Conservation (phyloP, 2,329 filamentous ascomycete species). For the Basipetospora sp. region DNA sequence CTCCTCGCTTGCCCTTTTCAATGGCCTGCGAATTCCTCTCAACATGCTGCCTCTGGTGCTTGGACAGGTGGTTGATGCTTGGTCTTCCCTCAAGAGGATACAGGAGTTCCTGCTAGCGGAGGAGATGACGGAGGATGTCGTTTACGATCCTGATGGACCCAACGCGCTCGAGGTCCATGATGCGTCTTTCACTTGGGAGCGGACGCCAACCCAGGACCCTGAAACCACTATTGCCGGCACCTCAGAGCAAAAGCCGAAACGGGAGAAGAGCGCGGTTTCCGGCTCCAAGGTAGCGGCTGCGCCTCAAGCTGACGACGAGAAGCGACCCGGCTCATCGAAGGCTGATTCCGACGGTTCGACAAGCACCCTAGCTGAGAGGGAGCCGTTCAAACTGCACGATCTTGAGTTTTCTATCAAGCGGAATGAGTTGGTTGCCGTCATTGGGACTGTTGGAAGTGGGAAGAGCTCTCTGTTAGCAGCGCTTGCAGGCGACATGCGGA, state of each 20-base stretch:
- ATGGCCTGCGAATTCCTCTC: constrained; percentile 74
- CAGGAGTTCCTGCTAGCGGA: constrained; percentile 79
- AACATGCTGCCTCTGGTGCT: constrained; percentile 81
- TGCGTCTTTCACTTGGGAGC: constrained; percentile 81
- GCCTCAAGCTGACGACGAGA: constrained; percentile 14
- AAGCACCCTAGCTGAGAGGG: constrained; percentile 40
- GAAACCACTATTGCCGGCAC: constrained; percentile 27
- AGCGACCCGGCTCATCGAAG: constrained; percentile 20
- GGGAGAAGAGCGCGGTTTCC: constrained; percentile 21
- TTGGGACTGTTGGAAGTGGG: constrained; percentile 75
- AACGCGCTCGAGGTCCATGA: constrained; percentile 56
- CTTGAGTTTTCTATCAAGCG: constrained; percentile 54
- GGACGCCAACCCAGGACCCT: constrained; percentile 39
- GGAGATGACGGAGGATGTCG: constrained; percentile 61
- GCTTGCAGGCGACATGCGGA: constrained; percentile 85
- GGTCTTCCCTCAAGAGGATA: constrained; percentile 69
- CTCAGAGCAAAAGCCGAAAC: constrained; percentile 27
- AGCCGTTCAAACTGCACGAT: constrained; percentile 59
- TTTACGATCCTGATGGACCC: constrained; percentile 39
- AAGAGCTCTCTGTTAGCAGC: constrained; percentile 83
- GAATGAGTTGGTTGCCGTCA: constrained; percentile 70
- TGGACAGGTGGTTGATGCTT: constrained; percentile 78
- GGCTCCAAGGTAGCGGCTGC: constrained; percentile 9
- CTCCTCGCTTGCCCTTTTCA: constrained; percentile 87
- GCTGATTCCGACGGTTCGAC: constrained; percentile 35